Conservation (phyloP, 495 filamentous ascomycete genomes). For the Aspergillus affinis region DNA sequence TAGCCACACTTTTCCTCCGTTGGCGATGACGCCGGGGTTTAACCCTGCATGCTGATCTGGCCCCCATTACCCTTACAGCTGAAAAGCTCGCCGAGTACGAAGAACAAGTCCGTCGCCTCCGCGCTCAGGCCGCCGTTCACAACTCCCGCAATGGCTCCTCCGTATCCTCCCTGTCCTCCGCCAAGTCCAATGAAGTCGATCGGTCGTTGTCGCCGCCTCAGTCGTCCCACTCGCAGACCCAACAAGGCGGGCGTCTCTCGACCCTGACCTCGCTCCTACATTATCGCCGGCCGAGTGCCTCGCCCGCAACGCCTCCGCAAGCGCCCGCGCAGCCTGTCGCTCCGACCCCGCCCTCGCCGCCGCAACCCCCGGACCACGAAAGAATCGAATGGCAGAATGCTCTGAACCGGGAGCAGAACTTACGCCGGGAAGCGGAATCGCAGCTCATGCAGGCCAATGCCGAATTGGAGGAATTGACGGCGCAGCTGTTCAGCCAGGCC, state of each 20-base stretch:
- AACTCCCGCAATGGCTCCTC: constrained; percentile 32
- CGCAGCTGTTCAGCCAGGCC: constrained; percentile 84
- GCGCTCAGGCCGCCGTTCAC: constrained; percentile 40
- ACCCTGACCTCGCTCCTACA: constrained; percentile 68
- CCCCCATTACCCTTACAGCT: constrained; percentile 31
- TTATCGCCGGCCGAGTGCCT: constrained; percentile 52
- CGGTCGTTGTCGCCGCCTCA: constrained; percentile 28
- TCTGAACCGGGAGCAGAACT: constrained; percentile 65
- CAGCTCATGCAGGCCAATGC: constrained; percentile 66
- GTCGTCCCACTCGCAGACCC: constrained; percentile 27
- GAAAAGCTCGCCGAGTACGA: constrained; percentile 94
- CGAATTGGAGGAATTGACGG: constrained; percentile 89
- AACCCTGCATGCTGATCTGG: constrained; percentile 10
- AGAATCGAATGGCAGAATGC: constrained; percentile 65
- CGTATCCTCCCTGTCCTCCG: constrained; percentile 33
- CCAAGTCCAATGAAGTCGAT: constrained; percentile 24
- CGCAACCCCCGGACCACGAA: constrained; percentile 28
- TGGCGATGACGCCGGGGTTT: background rate
- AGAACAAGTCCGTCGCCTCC: constrained; percentile 74
- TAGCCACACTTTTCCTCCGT: background rate
- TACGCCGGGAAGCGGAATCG: constrained; percentile 74
- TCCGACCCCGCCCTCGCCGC: constrained; percentile 30
- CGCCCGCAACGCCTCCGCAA: constrained; percentile 35
- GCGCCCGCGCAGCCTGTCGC: constrained; percentile 29
- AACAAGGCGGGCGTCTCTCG: constrained; percentile 43